Conservation (phyloP, 371 early-diverging fungal species). For the Batkoa obscura region DNA sequence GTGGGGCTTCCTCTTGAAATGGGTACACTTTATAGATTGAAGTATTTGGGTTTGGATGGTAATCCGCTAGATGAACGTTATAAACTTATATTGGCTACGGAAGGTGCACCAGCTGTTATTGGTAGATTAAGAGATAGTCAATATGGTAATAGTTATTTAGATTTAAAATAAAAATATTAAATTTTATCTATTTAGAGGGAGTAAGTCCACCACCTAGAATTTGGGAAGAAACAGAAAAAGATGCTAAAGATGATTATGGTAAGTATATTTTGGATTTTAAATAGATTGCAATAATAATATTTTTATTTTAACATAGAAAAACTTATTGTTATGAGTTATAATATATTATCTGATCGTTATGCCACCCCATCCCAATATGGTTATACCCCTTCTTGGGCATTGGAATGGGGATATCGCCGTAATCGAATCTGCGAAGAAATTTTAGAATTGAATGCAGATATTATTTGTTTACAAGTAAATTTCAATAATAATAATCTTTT, state of each 20-base stretch:
- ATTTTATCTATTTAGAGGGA: conserved; percentile 28
- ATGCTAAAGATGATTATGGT: conserved; percentile 3
- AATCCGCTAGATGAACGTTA: conserved; percentile 88
- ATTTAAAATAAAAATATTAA: not conserved
- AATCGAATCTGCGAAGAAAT: conserved; percentile 83
- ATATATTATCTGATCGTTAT: conserved; percentile 84
- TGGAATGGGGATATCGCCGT: conserved; percentile 87
- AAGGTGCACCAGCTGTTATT: conserved; percentile 73
- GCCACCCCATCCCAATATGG: conserved; percentile 74
- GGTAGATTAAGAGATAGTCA: conserved; percentile 81
- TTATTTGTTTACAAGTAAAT: conserved; percentile 85
- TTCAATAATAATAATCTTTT: not conserved
- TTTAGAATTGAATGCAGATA: conserved; percentile 70
- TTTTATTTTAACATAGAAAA: conserved; percentile 19
- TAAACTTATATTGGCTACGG: conserved; percentile 57
- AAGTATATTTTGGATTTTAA: too few species aligned
- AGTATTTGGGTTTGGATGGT: conserved; percentile 86
- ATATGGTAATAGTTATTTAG: conserved; percentile 30
- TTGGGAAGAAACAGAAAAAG: conserved; percentile 34
- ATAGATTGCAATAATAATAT: conserved; percentile 1
- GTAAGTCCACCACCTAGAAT: conserved; percentile 76
- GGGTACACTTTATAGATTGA: conserved; percentile 82
- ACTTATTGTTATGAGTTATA: conserved; percentile 85
- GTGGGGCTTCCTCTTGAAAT: conserved; percentile 78
- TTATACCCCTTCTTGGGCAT: conserved; percentile 95